phyloP scores from a whole-genome alignment of 2,329 filamentous ascomycete genomes.

The Leptosphaerulina australis region DNA sequence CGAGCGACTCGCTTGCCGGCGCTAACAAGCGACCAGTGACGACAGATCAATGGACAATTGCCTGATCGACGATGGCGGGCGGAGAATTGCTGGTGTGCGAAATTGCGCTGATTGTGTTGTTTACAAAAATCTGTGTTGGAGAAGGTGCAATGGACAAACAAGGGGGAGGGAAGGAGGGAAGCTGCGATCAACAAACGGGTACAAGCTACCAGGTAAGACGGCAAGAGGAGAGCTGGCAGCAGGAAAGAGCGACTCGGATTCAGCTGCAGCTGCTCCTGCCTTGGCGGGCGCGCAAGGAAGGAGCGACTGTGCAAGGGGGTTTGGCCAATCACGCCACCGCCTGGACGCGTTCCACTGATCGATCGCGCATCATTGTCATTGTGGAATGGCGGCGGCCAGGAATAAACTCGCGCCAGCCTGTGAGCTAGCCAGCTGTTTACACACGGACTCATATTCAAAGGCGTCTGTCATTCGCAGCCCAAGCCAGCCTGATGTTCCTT shows the following conservation, averaged over 20 bases:
- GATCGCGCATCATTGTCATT: slow-evolving; percentile 28
- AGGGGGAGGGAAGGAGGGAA: neutral
- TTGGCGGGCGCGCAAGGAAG: slow-evolving; percentile 35
- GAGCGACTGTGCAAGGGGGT: slow-evolving; percentile 30
- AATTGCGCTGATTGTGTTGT: slow-evolving; percentile 5
- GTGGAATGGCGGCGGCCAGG: slow-evolving; percentile 18
- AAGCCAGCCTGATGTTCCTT: slow-evolving; percentile 14
- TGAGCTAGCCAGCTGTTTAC: slow-evolving; percentile 34
- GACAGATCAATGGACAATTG: slow-evolving; percentile 20
- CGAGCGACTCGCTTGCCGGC: slow-evolving; percentile 41
- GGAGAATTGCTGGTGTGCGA: slow-evolving; percentile 1
- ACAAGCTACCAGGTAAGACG: slow-evolving; percentile 11
- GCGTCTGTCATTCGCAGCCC: slow-evolving; percentile 24
- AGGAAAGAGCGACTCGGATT: slow-evolving; percentile 20
- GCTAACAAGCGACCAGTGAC: slow-evolving; percentile 42
- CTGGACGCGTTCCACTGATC: slow-evolving; percentile 27
- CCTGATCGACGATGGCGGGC: slow-evolving; percentile 20
- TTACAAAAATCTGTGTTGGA: slow-evolving; percentile 6
- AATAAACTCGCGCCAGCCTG: slow-evolving; percentile 25
- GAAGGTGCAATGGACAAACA: slow-evolving; percentile 4
- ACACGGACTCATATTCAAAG: slow-evolving; percentile 15
- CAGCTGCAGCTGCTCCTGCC: slow-evolving; percentile 18
- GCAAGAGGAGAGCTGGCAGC: slow-evolving; percentile 3
- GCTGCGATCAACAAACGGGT: slow-evolving; percentile 8
- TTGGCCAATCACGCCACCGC: slow-evolving; percentile 29